Percentiles rank a stretch among this genome's conserved stretches.
Evolutionary conservation across 2,329 filamentous ascomycete species (phyloP).

Genomic region (Colletotrichum sp.): DNA sequence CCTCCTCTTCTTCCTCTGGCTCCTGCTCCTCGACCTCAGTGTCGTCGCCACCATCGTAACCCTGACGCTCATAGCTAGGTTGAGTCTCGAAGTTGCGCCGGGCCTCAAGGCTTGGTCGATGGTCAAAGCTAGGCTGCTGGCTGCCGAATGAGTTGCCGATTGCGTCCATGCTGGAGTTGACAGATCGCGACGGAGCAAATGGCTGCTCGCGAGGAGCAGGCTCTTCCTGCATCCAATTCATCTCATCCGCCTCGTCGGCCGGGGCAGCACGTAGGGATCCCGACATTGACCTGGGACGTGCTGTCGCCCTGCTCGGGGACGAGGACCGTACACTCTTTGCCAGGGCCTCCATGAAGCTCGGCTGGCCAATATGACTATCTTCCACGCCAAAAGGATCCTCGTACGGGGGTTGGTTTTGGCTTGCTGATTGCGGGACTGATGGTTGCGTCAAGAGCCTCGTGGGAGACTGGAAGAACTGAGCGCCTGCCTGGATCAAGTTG

Average conservation of each 20-base stretch:
- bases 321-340: slow-evolving; percentile 26
- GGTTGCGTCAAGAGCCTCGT: not conserved
- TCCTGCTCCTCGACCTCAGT: slow-evolving; percentile 12
- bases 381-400: slow-evolving; percentile 33
- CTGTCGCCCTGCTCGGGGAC: not conserved
- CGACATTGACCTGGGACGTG: not conserved
- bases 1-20: slow-evolving; percentile 39
- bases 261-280: slow-evolving; percentile 7
- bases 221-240: slow-evolving; percentile 46
- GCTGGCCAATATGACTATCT: slow-evolving; percentile 29
- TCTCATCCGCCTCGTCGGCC: slow-evolving; percentile 35
- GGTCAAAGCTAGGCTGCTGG: not conserved
- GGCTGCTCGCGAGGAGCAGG: slow-evolving; percentile 17
- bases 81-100: not conserved
- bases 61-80: not conserved
- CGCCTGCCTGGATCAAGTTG: slow-evolving; percentile 18
- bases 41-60: not conserved
- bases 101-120: not conserved
- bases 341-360: slow-evolving; percentile 36
- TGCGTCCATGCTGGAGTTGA: slow-evolving; percentile 7
- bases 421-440: not conserved
- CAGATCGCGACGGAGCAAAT: not conserved
- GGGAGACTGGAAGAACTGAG: slow-evolving; percentile 19
- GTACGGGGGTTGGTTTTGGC: slow-evolving; percentile 19
- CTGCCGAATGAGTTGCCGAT: slow-evolving; percentile 3